A percentile compares a stretch with the other conserved stretches of the same genome.
Conservation (phyloP, 495 filamentous ascomycete species). For the Letharia lupina region DNA sequence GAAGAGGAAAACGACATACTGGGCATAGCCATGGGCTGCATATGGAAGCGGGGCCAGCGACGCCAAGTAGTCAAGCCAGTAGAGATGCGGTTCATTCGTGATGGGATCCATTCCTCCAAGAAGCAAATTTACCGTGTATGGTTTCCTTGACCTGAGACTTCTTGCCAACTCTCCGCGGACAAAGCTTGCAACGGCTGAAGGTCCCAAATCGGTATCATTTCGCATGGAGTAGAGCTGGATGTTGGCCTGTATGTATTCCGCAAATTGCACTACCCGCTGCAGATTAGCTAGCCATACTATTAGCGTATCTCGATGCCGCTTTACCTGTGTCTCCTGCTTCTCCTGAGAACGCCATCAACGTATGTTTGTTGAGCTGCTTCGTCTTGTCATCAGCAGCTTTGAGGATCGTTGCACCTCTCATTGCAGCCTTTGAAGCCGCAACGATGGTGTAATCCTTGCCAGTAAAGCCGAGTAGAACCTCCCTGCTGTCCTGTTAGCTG, state of each 20-base stretch:
- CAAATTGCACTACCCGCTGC: conserved; percentile 69
- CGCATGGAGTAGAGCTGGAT: conserved; percentile 97
- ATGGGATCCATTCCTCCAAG: conserved; percentile 87
- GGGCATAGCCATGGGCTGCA: conserved; percentile 94
- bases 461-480: conserved; percentile 95
- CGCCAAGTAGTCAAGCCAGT: conserved; percentile 97
- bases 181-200: conserved; percentile 80
- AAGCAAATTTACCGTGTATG: conserved; percentile 92
- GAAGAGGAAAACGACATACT: conserved; percentile 49
- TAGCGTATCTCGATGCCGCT: conserved; percentile 9
- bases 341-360: conserved; percentile 91
- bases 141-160: conserved; percentile 80
- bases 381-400: conserved; percentile 98
- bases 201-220: conserved; percentile 83
- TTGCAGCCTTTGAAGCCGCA: conserved; percentile 92
- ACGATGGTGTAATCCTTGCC: conserved; percentile 98
- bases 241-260: conserved; percentile 98
- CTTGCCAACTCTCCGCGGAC: conserved; percentile 86
- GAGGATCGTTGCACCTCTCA: conserved; percentile 92
- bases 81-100: conserved; percentile 76
- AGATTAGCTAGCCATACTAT: conserved; percentile 6
- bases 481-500: conserved; percentile 48
- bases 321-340: conserved; percentile 94
- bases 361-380: conserved; percentile 77
- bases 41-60: conserved; percentile 82